Evolutionary conservation across 352 stramenopile genomes (phyloP).

Genomic region (Phytophthora boehmeriae): DNA sequence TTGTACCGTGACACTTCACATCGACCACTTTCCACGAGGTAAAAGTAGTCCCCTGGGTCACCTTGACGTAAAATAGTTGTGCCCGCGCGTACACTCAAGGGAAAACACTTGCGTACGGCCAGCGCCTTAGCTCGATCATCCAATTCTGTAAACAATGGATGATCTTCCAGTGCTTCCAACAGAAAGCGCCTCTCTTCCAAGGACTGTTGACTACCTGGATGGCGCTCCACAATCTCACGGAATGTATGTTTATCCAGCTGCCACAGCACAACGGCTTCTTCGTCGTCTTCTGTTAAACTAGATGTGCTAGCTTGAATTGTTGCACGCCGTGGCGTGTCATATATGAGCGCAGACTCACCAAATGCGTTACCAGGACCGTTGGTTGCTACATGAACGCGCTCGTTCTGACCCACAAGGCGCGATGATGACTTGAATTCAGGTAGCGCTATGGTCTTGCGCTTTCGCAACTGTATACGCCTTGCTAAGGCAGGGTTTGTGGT

Average conservation of each 20-base stretch:
- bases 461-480: slow-evolving; percentile 40
- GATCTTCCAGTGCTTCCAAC: slow-evolving; percentile 65
- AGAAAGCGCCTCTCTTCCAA: slow-evolving; percentile 81
- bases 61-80: slow-evolving; percentile 79
- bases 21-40: slow-evolving; percentile 76
- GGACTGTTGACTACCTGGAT: slow-evolving; percentile 81
- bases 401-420: slow-evolving; percentile 60
- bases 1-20: slow-evolving; percentile 82
- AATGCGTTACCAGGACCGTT: slow-evolving; percentile 82
- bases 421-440: slow-evolving; percentile 74
- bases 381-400: slow-evolving; percentile 78
- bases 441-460: slow-evolving; percentile 73
- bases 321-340: slow-evolving; percentile 80
- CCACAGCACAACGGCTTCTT: slow-evolving; percentile 67
- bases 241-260: slow-evolving; percentile 78
- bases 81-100: slow-evolving; percentile 60
- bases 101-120: slow-evolving; percentile 86
- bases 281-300: slow-evolving; percentile 4
- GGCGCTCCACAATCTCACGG: slow-evolving; percentile 51
- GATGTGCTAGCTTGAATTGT: slow-evolving; percentile 52
- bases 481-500: slow-evolving; percentile 16
- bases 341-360: slow-evolving; percentile 85
- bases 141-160: slow-evolving; percentile 78
- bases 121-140: slow-evolving; percentile 79
- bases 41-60: slow-evolving; percentile 88